Base-by-base conservation (phyloP, 2,329 filamentous ascomycete genomes). In the Knoxdaviesia proteae region DNA sequence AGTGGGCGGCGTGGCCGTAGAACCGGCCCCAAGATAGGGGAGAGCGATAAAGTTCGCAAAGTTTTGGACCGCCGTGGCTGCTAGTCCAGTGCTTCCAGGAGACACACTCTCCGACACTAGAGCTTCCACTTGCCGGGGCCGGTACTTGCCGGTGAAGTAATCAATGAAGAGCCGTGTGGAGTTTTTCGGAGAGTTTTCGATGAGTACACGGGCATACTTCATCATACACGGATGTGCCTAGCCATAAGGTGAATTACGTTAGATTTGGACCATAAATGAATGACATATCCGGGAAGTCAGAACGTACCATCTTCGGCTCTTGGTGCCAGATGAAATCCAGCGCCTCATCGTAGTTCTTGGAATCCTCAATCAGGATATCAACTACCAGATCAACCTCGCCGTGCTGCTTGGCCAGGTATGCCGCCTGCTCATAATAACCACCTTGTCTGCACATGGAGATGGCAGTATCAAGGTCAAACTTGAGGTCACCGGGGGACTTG, bases 401-500 rank as follows among this genome's bases (percentile, higher is more conserved):
- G 53, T 98, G 87, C 57, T 94, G 88, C 45, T 86, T 83, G 6
- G 92, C 90, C 35, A 98, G 69, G 53, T 93, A 98, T 4, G 88
- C 90, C 9, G 90, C 90, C 63, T 98, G 92, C 46, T 96, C 87
- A 52, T 80, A 93, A 58, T 98, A 98, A 1, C 90, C 88, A 7
- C 88, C 90, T 61, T 98, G 90, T 32, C 92, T 75, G 54, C 90
- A 98, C 86, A 98, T 94, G 2, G 80, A 76, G 48, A 98, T 98
- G 9, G 90, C 90, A 1, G 90, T 98, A 50, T 98, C 90, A 3
- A 96, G 68, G 56, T 98, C 90, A 53, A 98, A 98, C 53, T 92
- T 94, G 37, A 94, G 70, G 51, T 94, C 87, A 3, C 83, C 86
- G 0, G 88, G 87, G 32, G 86, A 87, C 55, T 93, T 93, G 61